Conservation (phyloP, 768 basidiomycete species). For the Leccinum broughii region DNA sequence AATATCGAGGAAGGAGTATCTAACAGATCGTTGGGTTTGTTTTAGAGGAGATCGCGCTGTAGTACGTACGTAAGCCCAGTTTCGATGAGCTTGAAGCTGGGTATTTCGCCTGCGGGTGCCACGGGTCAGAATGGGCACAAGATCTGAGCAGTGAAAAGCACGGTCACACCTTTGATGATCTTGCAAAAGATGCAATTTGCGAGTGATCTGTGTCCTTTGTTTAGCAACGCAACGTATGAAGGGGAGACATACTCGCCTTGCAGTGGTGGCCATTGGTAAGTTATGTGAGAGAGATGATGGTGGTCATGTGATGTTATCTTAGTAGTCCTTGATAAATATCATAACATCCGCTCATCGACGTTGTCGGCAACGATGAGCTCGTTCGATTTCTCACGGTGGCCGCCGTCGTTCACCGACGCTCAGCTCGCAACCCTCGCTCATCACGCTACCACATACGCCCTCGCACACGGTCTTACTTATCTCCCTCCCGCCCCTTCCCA, state of each 20-base stretch:
- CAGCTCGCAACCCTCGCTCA: slow-evolving; percentile 62
- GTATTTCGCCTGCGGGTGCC: slow-evolving; percentile 71
- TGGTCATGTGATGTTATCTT: slow-evolving; percentile 1
- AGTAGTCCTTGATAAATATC: background rate
- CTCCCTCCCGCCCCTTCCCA: slow-evolving; percentile 53
- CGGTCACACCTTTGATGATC: slow-evolving; percentile 75
- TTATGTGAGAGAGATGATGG: background rate
- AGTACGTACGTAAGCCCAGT: slow-evolving; percentile 64
- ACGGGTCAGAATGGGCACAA: background rate
- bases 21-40: slow-evolving; percentile 23
- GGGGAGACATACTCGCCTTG: slow-evolving; percentile 19
- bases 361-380: slow-evolving; percentile 19
- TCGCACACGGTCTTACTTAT: slow-evolving; percentile 84
- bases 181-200: slow-evolving; percentile 89
- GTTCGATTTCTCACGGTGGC: slow-evolving; percentile 67
- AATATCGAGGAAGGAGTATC: slow-evolving; percentile 91
- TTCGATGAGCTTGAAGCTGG: slow-evolving; percentile 82
- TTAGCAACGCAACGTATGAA: background rate
- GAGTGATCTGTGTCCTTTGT: slow-evolving; percentile 43
- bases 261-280: slow-evolving; percentile 14
- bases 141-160: background rate
- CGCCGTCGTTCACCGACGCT: slow-evolving; percentile 59
- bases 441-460: slow-evolving; percentile 77
- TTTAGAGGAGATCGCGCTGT: background rate
- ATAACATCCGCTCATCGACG: background rate